phyloP scores from a whole-genome alignment of 2,329 filamentous ascomycete genomes.

The Sclerotinia nivalis region DNA sequence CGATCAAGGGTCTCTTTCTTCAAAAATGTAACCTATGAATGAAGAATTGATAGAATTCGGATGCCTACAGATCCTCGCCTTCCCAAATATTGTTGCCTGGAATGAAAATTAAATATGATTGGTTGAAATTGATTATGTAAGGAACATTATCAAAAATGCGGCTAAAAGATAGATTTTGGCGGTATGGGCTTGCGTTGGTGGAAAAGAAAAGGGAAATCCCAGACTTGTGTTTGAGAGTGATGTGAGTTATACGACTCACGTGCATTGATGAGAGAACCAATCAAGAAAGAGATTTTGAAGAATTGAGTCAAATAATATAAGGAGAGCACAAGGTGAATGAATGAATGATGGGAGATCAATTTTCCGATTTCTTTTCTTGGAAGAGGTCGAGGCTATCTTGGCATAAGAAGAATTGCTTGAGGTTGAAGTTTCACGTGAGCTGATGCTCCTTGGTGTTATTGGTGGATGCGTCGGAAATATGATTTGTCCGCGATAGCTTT shows the following conservation, averaged over 20 bases:
- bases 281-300: not conserved
- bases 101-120: not conserved
- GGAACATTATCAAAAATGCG: not conserved
- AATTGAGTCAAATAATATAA: too few relatives aligned
- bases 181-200: not conserved
- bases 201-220: not conserved
- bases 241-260: not conserved
- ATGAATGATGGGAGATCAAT: not conserved
- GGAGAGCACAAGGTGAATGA: not conserved
- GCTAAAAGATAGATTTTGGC: not conserved
- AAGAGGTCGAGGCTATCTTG: not conserved
- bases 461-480: not conserved
- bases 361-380: too few relatives aligned
- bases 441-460: not conserved
- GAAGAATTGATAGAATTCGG: conserved; percentile 21
- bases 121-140: not conserved
- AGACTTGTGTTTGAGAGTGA: not conserved
- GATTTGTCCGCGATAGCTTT: not conserved
- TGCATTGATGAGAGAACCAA: not conserved
- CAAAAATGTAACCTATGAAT: not conserved
- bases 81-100: conserved; percentile 35
- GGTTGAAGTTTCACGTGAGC: not conserved
- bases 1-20: not conserved
- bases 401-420: not conserved
- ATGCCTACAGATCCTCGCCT: conserved; percentile 25